These are phyloP conservation scores for Nemania sp. DNA, from an alignment of 2,329 filamentous ascomycete genomes.

Conservation along the genomic window DNA sequence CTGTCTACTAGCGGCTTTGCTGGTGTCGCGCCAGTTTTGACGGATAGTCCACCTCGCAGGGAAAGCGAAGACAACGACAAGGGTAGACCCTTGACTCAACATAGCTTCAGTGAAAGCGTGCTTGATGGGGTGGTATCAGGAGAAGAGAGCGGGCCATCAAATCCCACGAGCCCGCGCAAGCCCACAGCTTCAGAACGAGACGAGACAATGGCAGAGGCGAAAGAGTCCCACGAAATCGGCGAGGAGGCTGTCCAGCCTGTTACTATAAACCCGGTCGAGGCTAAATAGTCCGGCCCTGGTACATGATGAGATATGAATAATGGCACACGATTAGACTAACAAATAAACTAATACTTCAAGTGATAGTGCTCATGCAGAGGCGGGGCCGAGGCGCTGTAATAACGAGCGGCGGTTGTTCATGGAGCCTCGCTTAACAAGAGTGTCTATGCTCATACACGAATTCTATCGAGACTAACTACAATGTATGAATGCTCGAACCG, in stretches of 20 bases:
- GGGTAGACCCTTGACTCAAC: conserved; percentile 43
- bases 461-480: too few relatives aligned
- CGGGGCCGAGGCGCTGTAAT: background rate
- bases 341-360: conserved; percentile 3
- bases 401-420: background rate
- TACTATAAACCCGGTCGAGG: background rate
- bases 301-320: conserved; percentile 8
- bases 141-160: conserved; percentile 32
- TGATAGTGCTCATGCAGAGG: background rate
- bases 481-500: background rate
- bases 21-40: conserved; percentile 40
- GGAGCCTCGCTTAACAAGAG: too few relatives aligned
- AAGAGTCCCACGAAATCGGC: background rate
- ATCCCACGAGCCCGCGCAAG: conserved; percentile 32
- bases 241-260: background rate
- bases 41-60: conserved; percentile 27
- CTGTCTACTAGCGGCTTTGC: conserved; percentile 44
- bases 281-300: background rate
- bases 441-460: too few relatives aligned
- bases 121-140: conserved; percentile 43
- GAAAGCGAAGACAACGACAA: conserved; percentile 32
- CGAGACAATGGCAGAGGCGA: background rate
- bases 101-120: conserved; percentile 51
- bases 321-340: conserved; percentile 1
- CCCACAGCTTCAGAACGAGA: conserved; percentile 13